Evolutionary conservation across 441 rosid genomes (phyloP).

Genomic region (Omphalea diandra): DNA sequence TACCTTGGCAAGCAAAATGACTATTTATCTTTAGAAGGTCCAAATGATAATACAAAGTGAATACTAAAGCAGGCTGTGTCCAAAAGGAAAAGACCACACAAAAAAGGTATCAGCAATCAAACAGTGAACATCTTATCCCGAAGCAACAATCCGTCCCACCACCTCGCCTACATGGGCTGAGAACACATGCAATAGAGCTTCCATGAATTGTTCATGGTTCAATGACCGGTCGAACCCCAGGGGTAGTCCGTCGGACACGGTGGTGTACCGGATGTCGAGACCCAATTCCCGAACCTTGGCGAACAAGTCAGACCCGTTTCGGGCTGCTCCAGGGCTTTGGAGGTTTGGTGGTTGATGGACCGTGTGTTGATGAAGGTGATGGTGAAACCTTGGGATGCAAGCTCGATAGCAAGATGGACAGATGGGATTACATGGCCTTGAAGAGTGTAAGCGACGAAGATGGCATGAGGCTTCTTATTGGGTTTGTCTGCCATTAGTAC

Average conservation of each 20-base stretch:
- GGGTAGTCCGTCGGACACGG: constrained; percentile 61
- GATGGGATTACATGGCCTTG: constrained; percentile 72
- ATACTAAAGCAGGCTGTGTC: constrained; percentile 70
- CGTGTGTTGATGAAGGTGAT: constrained; percentile 65
- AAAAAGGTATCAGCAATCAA: constrained; percentile 63
- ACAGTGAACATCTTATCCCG: constrained; percentile 38
- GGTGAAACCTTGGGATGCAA: constrained; percentile 67
- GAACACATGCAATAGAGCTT: constrained; percentile 45
- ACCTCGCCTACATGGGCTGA: constrained; percentile 52
- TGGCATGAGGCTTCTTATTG: constrained; percentile 47
- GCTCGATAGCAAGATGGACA: constrained; percentile 59
- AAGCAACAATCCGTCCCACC: constrained; percentile 29
- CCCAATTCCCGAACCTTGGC: constrained; percentile 36
- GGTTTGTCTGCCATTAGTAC: constrained; percentile 25
- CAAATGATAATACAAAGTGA: constrained; percentile 50
- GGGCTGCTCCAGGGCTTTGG: constrained; percentile 24
- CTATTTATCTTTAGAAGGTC: constrained; percentile 51
- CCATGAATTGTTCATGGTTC: constrained; percentile 56
- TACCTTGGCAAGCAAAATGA: constrained; percentile 55
- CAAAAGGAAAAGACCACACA: constrained; percentile 66
- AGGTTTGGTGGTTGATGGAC: constrained; percentile 48
- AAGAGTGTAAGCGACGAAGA: constrained; percentile 60
- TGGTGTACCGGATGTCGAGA: constrained; percentile 54
- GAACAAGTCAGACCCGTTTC: constrained; percentile 39
- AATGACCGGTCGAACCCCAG: constrained; percentile 57